A percentile compares a stretch with the other conserved stretches of the same genome.
phyloP scores from a whole-genome alignment of 2,329 filamentous ascomycete genomes.

The Fusarium robinianum region DNA sequence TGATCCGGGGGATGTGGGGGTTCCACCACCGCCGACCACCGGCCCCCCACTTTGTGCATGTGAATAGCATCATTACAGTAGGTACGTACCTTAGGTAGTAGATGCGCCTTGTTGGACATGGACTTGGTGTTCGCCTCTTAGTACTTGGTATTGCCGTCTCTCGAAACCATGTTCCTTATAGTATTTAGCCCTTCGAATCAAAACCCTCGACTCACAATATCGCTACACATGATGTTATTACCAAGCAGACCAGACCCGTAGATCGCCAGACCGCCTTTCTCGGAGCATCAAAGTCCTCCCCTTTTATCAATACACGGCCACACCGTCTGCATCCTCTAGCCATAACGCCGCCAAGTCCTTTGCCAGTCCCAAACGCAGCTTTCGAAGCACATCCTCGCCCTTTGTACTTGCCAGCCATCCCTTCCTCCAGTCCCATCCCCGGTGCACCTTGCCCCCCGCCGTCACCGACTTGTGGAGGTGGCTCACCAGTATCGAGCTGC shows the following conservation, averaged over 20 bases:
- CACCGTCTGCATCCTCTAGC: conserved; percentile 67
- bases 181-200: conserved; percentile 1
- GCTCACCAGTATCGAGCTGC: conserved; percentile 71
- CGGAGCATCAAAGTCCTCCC: conserved; percentile 4
- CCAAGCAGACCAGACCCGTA: conserved; percentile 12
- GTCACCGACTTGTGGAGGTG: conserved; percentile 64
- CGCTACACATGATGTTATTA: conserved; percentile 26
- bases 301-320: conserved; percentile 46
- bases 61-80: no score
- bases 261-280: conserved; percentile 16
- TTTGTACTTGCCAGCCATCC: conserved; percentile 71
- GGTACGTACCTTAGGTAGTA: no score
- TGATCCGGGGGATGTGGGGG: conserved; percentile 36
- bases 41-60: no score
- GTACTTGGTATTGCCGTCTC: no score
- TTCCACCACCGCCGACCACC: conserved; percentile 29
- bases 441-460: conserved; percentile 57
- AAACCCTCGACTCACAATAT: not conserved
- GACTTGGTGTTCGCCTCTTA: no score
- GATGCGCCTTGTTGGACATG: no score
- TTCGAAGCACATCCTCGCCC: conserved; percentile 71
- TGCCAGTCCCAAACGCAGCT: conserved; percentile 73
- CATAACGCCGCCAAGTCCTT: conserved; percentile 73
- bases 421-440: conserved; percentile 78
- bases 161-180: not conserved